Conservation (phyloP, 768 basidiomycete genomes). For the Calocybe cyanea region DNA sequence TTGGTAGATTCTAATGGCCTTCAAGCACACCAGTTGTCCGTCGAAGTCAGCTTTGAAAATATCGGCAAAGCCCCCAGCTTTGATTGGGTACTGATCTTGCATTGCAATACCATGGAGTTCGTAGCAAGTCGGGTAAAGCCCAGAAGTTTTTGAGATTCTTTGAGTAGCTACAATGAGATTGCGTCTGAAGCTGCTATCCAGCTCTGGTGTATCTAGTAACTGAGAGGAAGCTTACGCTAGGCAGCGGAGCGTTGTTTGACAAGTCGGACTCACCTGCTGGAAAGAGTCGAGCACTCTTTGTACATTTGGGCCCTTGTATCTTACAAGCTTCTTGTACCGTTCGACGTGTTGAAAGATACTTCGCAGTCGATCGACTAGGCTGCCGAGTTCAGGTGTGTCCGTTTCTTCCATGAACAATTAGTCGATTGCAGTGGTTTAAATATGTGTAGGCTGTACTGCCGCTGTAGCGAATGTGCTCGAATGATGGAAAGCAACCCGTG, state of each 20-base stretch:
- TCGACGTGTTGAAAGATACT: background rate
- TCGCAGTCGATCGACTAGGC: background rate
- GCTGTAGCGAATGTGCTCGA: too few species aligned
- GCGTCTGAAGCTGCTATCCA: background rate
- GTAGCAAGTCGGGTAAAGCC: background rate
- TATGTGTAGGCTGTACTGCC: too few species aligned
- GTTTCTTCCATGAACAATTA: too few species aligned
- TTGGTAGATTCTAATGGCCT: background rate
- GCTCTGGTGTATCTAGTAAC: background rate
- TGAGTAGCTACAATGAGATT: too few species aligned
- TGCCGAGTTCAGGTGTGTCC: too few species aligned
- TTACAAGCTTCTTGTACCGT: background rate
- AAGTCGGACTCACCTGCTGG: background rate
- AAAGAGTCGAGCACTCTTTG: background rate
- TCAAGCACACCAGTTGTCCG: background rate
- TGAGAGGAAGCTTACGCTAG: background rate
- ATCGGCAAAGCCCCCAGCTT: constrained; percentile 1
- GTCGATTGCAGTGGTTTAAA: too few species aligned
- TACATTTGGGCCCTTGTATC: background rate
- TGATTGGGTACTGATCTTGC: background rate
- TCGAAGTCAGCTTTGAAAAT: background rate
- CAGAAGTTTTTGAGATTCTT: too few species aligned
- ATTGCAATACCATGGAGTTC: background rate
- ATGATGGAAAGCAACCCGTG: too few species aligned
- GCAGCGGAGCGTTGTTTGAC: background rate